Evolutionary conservation across 371 early-diverging fungal genomes (phyloP), one percentile per base, ranked within the genome.

Genomic region (Rhizopus microsporus): DNA sequence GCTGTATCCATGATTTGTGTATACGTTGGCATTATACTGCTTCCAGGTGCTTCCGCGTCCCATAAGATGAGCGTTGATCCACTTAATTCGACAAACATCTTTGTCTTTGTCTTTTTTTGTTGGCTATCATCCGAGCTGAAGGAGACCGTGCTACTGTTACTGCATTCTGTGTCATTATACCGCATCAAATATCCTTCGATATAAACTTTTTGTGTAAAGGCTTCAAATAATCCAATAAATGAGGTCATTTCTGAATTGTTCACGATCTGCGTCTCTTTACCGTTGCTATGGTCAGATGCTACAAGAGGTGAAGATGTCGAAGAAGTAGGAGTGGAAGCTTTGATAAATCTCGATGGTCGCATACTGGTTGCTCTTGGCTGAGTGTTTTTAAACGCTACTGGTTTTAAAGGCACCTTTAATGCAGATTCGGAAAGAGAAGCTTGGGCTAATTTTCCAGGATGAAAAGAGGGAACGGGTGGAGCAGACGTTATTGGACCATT

Each of bases 71-170:
- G 62, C 7, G 77, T 72, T 4, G 89, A 75, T 1, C 91, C 91
- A 48, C 74, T 75, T 34, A 88, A 55, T 72, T 90, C 90, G 2
- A 82, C 87, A 70, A 88, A 91, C 73, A 82, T 87, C 42, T 80
- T 76, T 42, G 81, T 83, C 73, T 88, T 83, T 32, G 75, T 61
- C 47, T 77, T 76, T 59, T 71, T 65, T 52, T 65, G 23, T 23
- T 23, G 23, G 23, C 23, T 23, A 23, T 23, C 65, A 54, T 68
- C 71, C 0, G 74, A 74, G 23, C 23, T 23, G 23, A 23, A 23
- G 23, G 23, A 23, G 23, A 23, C 23, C 23, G 23, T 23, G 62
- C 66, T 5, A 74, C 75, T 58, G 77, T 76, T 32, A 67, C 67
- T 13, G 65, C 78, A 8, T n/a, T 56, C 35, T 12, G 4, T 40